phyloP scores from a whole-genome alignment of 2,329 filamentous ascomycete genomes.

The Chrysoporthe deuterocubensis region DNA sequence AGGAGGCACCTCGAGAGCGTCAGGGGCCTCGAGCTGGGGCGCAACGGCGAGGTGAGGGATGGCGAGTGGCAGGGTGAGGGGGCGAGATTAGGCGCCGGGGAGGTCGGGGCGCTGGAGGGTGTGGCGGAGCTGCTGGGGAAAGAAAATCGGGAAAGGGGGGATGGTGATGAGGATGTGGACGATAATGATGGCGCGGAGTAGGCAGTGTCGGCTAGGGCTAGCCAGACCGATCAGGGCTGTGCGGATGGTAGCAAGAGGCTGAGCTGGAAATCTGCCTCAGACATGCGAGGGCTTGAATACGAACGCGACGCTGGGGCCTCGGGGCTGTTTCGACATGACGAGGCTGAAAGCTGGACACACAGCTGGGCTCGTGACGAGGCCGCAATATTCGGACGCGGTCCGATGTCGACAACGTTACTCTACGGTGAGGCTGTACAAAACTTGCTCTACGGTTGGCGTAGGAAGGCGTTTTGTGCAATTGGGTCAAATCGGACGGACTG shows the following conservation, averaged over 20 bases:
- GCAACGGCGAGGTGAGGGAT: slow-evolving; percentile 64
- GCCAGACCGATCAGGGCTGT: neutral
- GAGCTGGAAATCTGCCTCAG: neutral
- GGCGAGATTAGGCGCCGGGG: slow-evolving; percentile 51
- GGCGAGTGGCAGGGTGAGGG: slow-evolving; percentile 66
- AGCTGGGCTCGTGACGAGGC: too few species aligned
- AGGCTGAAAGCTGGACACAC: too few species aligned
- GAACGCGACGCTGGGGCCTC: neutral
- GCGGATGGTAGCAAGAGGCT: too few species aligned
- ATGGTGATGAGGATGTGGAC: slow-evolving; percentile 19
- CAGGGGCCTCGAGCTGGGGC: slow-evolving; percentile 68
- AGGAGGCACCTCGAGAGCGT: slow-evolving; percentile 74
- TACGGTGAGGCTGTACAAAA: neutral
- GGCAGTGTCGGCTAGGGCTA: neutral
- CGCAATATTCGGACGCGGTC: too few species aligned
- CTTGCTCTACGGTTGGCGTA: neutral
- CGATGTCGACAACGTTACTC: neutral
- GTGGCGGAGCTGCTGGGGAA: slow-evolving; percentile 50
- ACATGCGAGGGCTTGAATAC: neutral
- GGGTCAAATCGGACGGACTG: neutral
- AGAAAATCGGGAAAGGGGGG: slow-evolving; percentile 35
- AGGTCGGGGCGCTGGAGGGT: slow-evolving; percentile 62
- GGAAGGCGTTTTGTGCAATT: slow-evolving; percentile 3
- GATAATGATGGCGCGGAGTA: slow-evolving; percentile 9
- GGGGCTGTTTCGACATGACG: too few species aligned